Evolutionary conservation across 2,329 filamentous ascomycete genomes (phyloP), one percentile per base, ranked within the genome.

Genomic region (Pleurostoma richardsiae): DNA sequence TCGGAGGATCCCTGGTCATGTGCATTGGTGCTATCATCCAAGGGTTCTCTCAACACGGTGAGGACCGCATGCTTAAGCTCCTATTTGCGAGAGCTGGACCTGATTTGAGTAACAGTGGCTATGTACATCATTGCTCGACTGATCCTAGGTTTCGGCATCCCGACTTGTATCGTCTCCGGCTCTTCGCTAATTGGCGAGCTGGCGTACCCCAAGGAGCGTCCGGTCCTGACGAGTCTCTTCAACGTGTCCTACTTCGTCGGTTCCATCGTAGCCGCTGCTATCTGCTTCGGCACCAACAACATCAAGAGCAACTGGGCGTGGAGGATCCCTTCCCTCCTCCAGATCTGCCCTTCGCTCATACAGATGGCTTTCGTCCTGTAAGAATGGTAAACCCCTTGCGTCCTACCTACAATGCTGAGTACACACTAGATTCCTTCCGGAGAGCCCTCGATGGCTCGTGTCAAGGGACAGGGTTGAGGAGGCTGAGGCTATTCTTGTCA

Each of bases 41-140:
- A 56, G 76, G 77, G 4, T 72, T 78, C 39, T 63, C 76, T 8
- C 68, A 60, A 36, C 64, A 76, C 52, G 59, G 62, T 64, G 52
- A 7, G 54, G 41, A 36, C n/a, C 11, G 5, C 10, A 41, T 4
- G 28, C 45, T 19, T 4, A n/a, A 8, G 29, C 38, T 40, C n/a
- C 10, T 30, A 29, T 10, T 8, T 8, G 8, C 8, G 33, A 36
- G 33, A 8, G n/a, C n/a, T 8, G 8, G n/a, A 8, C n/a, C 33
- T 36, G 33, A 36, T n/a, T 36, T 8, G 8, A 43, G 3, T 29
- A 30, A 52, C 27, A 77, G 73, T 70, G 30, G 74, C 60, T 36
- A 83, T 82, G 79, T 84, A 81, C 54, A 76, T 83, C 51, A 63
- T 82, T 26, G 70, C 80, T 10, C 76, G 80, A 46, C 70, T 80